Conservation (phyloP, 2,329 filamentous ascomycete genomes). For the Fusarium acutatum region DNA sequence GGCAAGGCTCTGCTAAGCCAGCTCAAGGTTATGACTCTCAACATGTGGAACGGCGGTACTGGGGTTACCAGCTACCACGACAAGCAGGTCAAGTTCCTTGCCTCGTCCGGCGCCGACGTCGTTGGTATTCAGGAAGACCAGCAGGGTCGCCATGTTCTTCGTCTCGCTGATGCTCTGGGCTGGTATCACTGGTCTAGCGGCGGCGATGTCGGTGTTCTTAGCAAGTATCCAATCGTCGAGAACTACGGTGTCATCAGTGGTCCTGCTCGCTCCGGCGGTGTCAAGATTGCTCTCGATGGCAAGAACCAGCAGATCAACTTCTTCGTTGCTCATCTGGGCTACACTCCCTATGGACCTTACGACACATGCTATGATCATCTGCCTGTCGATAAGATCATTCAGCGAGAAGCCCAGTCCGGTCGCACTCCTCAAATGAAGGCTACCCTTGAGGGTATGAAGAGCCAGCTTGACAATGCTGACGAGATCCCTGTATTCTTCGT, state of each 20-base stretch:
- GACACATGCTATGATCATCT: conserved; percentile 52
- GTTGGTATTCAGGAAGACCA: conserved; percentile 51
- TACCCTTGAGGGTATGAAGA: conserved; percentile 46
- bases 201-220: conserved; percentile 47
- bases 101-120: conserved; percentile 45
- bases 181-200: conserved; percentile 49
- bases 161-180: conserved; percentile 50
- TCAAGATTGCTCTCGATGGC: conserved; percentile 48
- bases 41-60: conserved; percentile 52
- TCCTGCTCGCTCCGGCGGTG: conserved; percentile 38
- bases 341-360: conserved; percentile 53
- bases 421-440: conserved; percentile 51
- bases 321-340: conserved; percentile 50
- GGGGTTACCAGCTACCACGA: conserved; percentile 48
- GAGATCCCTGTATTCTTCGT: conserved; percentile 48
- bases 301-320: conserved; percentile 45
- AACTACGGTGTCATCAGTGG: conserved; percentile 39
- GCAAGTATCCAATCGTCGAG: conserved; percentile 51
- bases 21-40: conserved; percentile 49
- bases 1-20: conserved; percentile 44
- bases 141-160: conserved; percentile 41
- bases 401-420: conserved; percentile 47
- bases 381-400: conserved; percentile 45
- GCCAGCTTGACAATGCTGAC: conserved; percentile 43
- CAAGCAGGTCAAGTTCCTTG: conserved; percentile 51